Base-by-base conservation (phyloP, 1,139 yeast genomes). In the Blastobotrys arbuscula region DNA sequence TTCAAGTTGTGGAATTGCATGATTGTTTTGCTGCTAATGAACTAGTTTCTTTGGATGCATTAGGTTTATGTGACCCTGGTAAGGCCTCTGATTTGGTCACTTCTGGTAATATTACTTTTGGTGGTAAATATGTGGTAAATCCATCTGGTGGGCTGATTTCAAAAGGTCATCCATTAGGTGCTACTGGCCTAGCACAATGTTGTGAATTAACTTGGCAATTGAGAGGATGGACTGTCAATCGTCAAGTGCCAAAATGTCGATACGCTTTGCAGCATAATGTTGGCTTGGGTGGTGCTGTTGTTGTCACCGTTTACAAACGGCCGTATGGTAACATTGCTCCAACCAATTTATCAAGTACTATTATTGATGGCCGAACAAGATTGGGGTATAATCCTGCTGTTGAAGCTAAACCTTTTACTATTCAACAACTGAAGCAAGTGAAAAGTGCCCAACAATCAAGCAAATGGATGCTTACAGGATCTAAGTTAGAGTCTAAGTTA, bases 161-260 rank as follows among this genome's bases (percentile, higher is more conserved):
- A 44, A 62, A 62, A 53, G 66, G 66, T 37, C 66, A 62, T 39
- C 64, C 65, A 9, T 55, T 62, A n/a, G 66, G 65, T 8, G 66
- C 65, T 7, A 62, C 66, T n/a, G 65, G 65, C 8, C 50, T 62
- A 12, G 65, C 65, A 8, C 65, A 62, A 49, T 59, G 62, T 47
- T 57, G 62, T 3, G 66, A 62, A 45, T 54, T 62, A 9, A 59
- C 56, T 18, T 62, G 65, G 65, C 66, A 62, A 42, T 45, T 62
- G 34, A 56, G 66, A 35, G 65, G 65, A 10, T 61, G 65, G 63
- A 62, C 65, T 12, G 56, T 57, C 19, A 62, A 62, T 50, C 57
- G 66, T 10, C 47, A 55, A 2, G 63, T 62, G 20, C 58, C 58
- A 18, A 49, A 55, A 33, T 56, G 60, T 16, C 50, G 57, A 28